A percentile compares a stretch with the other conserved stretches of the same genome.
phyloP scores from a whole-genome alignment of 805 yeast species.

The Priceomyces melissophilus region DNA sequence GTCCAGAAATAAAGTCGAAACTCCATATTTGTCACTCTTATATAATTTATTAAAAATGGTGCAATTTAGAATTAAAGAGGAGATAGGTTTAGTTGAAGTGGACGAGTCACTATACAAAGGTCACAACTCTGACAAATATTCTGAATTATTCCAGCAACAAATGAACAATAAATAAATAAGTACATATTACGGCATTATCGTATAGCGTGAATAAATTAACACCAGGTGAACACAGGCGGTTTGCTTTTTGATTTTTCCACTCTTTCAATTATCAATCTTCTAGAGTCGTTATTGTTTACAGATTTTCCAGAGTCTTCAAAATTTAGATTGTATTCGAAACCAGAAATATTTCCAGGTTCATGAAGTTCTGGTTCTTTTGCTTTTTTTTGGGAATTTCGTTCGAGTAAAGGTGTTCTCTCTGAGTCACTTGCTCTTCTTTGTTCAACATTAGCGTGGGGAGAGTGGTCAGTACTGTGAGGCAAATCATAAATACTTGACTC shows the following conservation, averaged over 20 bases:
- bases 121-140: constrained; percentile 16
- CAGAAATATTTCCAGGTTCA: constrained; percentile 12
- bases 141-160: constrained; percentile 4
- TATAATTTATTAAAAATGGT: constrained; percentile 58
- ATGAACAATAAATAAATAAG: neutral
- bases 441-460: neutral
- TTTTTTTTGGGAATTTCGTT: neutral
- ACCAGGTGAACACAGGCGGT: constrained; percentile 70
- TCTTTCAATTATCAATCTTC: constrained; percentile 57
- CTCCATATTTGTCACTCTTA: constrained; percentile 59
- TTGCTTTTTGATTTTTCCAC: constrained; percentile 50
- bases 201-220: constrained; percentile 25
- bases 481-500: constrained; percentile 21
- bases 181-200: neutral
- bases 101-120: constrained; percentile 20
- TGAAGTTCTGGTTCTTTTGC: neutral
- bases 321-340: constrained; percentile 20
- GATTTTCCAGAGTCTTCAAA: constrained; percentile 8
- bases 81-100: constrained; percentile 37
- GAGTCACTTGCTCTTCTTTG: constrained; percentile 1
- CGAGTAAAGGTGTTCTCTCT: constrained; percentile 8
- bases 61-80: constrained; percentile 62
- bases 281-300: constrained; percentile 14
- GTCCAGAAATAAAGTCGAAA: constrained; percentile 31
- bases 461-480: neutral